These are phyloP conservation scores for Sporothrix humicola DNA, from an alignment of 2,329 filamentous ascomycete genomes.

Conservation along the genomic window DNA sequence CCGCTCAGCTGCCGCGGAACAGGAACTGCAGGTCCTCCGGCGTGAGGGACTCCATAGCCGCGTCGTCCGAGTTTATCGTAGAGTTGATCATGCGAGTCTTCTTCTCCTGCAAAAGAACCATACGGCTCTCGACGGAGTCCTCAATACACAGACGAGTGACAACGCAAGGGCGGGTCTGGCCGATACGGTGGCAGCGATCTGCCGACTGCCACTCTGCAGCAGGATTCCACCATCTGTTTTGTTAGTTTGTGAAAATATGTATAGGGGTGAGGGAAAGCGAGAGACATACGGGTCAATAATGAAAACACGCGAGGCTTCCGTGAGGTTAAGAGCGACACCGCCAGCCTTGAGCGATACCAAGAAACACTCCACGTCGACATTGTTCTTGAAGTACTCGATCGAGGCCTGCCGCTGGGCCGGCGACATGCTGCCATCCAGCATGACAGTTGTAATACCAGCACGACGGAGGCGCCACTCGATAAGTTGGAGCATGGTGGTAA, in stretches of 20 bases:
- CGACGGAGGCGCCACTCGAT: slow-evolving; percentile 96
- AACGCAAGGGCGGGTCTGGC: slow-evolving; percentile 89
- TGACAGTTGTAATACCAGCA: slow-evolving; percentile 97
- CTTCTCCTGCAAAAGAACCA: slow-evolving; percentile 96
- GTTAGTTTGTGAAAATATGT: neutral
- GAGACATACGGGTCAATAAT: slow-evolving; percentile 77
- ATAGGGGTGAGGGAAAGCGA: neutral
- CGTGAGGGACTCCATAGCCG: slow-evolving; percentile 88
- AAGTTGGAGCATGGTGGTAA: slow-evolving; percentile 95
- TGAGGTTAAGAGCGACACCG: slow-evolving; percentile 92
- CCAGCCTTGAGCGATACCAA: slow-evolving; percentile 95
- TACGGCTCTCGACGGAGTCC: slow-evolving; percentile 93
- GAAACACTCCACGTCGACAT: slow-evolving; percentile 93
- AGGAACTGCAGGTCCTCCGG: slow-evolving; percentile 95
- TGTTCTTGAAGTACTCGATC: slow-evolving; percentile 96
- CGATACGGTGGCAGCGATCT: slow-evolving; percentile 92
- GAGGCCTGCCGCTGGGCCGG: slow-evolving; percentile 90
- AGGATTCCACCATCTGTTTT: slow-evolving; percentile 86
- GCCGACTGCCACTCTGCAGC: slow-evolving; percentile 99
- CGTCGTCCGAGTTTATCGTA: slow-evolving; percentile 91
- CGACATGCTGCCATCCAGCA: slow-evolving; percentile 98
- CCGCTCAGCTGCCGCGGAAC: slow-evolving; percentile 70
- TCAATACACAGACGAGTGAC: slow-evolving; percentile 96
- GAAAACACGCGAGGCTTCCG: slow-evolving; percentile 92
- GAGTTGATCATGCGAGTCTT: slow-evolving; percentile 98